Evolutionary conservation across 331 rosid species (phyloP).

Genomic region (Malus hybrid): DNA sequence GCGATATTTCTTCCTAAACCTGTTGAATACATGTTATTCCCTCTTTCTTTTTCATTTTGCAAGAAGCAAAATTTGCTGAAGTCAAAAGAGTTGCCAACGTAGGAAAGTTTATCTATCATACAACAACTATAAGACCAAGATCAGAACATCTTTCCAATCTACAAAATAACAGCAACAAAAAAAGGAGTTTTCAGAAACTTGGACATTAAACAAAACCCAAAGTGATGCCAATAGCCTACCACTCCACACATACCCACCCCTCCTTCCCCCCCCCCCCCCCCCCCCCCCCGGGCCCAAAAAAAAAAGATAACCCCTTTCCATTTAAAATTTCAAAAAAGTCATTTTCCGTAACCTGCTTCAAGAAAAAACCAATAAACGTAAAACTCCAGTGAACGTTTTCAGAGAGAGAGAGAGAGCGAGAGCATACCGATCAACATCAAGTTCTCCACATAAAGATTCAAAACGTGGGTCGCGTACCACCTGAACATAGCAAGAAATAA

Average conservation of each 20-base stretch:
- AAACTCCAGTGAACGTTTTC: too few relatives aligned
- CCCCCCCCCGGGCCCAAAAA: too few relatives aligned
- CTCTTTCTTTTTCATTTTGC: neutral
- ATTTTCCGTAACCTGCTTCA: too few relatives aligned
- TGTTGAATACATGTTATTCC: slow-evolving; percentile 19
- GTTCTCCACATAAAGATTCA: slow-evolving; percentile 65
- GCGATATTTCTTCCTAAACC: slow-evolving; percentile 66
- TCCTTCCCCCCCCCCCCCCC: too few relatives aligned
- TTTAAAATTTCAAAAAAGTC: too few relatives aligned
- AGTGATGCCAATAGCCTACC: too few relatives aligned
- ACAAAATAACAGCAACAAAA: neutral
- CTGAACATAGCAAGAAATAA: slow-evolving; percentile 22
- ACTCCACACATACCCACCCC: too few relatives aligned
- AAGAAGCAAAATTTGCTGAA: neutral
- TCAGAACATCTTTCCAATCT: neutral
- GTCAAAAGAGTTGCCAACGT: neutral
- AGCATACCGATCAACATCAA: slow-evolving; percentile 62
- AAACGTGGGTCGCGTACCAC: slow-evolving; percentile 61
- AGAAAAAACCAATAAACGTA: too few relatives aligned
- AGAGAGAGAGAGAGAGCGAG: neutral
- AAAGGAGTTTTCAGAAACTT: neutral
- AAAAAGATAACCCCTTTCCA: too few relatives aligned
- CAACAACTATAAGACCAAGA: neutral
- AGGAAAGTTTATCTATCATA: neutral
- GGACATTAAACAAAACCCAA: neutral